Evolutionary conservation across 1,284 basidiomycete species (phyloP).

Genomic region (Pisolithus thermaeus): DNA sequence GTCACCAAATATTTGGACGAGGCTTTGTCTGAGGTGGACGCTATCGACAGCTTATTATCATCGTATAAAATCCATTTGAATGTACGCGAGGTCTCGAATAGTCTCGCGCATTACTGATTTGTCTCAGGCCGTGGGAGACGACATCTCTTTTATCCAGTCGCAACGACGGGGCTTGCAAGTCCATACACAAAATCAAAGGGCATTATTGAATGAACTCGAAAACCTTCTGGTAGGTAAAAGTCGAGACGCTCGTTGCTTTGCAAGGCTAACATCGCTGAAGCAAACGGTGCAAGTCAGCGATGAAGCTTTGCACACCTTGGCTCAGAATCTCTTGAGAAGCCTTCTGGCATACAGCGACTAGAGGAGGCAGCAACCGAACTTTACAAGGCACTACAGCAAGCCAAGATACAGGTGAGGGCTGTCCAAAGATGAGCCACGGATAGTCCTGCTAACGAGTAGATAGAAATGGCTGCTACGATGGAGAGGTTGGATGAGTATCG

Average conservation of each 20-base stretch:
- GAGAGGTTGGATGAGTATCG: conserved; percentile 87
- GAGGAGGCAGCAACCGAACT: conserved; percentile 83
- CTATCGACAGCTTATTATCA: conserved; percentile 79
- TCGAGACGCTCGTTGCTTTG: not conserved
- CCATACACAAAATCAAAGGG: conserved; percentile 93
- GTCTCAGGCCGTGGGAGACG: conserved; percentile 81
- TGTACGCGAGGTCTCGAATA: conserved; percentile 40
- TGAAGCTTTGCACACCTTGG: conserved; percentile 69
- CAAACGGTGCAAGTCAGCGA: conserved; percentile 91
- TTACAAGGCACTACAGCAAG: conserved; percentile 96
- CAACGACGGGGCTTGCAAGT: conserved; percentile 97
- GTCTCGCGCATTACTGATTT: conserved; percentile 5
- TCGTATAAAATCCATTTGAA: conserved; percentile 94
- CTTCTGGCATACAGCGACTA: conserved; percentile 68
- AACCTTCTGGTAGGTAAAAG: conserved; percentile 64
- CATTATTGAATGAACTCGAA: conserved; percentile 76
- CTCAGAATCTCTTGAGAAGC: conserved; percentile 80
- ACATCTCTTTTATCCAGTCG: conserved; percentile 93
- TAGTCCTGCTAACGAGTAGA: not conserved
- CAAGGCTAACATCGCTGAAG: conserved; percentile 35
- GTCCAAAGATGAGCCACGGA: not conserved
- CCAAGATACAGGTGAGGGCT: conserved; percentile 67
- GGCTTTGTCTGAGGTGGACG: conserved; percentile 79
- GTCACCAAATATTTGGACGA: conserved; percentile 89
- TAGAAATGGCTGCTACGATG: conserved; percentile 92